Evolutionary conservation across 768 basidiomycete species (phyloP).

Genomic region (Agaricus sinodeliciosus): DNA sequence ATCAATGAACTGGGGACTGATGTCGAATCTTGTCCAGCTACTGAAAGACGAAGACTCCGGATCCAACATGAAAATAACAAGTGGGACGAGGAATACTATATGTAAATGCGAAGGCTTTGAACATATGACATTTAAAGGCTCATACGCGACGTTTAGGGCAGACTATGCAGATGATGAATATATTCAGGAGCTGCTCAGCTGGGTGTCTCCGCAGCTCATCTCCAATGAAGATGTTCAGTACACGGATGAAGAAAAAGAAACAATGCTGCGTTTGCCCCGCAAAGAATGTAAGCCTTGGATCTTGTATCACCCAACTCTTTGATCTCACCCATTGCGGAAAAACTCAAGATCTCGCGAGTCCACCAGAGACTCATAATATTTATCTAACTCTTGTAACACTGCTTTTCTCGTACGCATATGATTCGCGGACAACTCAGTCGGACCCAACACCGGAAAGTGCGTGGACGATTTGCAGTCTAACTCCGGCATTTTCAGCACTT

Average conservation of each 20-base stretch:
- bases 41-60: slow-evolving; percentile 49
- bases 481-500: slow-evolving; percentile 77
- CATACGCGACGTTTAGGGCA: slow-evolving; percentile 43
- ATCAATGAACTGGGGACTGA: slow-evolving; percentile 70
- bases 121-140: not conserved
- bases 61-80: slow-evolving; percentile 63
- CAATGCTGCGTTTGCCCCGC: slow-evolving; percentile 53
- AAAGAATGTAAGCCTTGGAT: slow-evolving; percentile 41
- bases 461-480: slow-evolving; percentile 74
- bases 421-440: slow-evolving; percentile 65
- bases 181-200: slow-evolving; percentile 63
- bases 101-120: slow-evolving; percentile 33
- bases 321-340: not conserved
- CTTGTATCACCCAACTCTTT: not conserved
- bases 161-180: slow-evolving; percentile 75
- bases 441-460: slow-evolving; percentile 87
- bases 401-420: slow-evolving; percentile 79
- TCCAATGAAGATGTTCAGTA: slow-evolving; percentile 38
- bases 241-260: slow-evolving; percentile 65
- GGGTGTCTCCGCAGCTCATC: slow-evolving; percentile 50
- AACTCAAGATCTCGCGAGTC: slow-evolving; percentile 52
- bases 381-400: slow-evolving; percentile 66
- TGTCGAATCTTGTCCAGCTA: slow-evolving; percentile 47
- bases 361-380: slow-evolving; percentile 48
- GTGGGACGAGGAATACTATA: slow-evolving; percentile 82